Conservation (phyloP, 768 basidiomycete genomes). For the Boletus tomentosulus region DNA sequence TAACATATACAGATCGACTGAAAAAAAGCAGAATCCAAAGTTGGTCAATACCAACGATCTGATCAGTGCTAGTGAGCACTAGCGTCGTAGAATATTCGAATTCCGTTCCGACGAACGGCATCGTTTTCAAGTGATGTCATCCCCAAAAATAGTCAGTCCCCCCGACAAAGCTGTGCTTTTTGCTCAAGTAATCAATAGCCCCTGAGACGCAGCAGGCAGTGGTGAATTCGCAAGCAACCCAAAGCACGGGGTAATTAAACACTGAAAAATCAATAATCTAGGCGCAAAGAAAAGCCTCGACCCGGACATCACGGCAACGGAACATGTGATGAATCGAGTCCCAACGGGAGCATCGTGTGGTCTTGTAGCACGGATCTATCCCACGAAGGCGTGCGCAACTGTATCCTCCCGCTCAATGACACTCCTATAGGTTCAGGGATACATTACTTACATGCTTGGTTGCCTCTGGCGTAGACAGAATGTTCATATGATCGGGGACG, state of each 20-base stretch:
- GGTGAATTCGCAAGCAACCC: background rate
- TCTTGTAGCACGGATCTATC: conserved; percentile 43
- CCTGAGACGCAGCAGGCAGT: background rate
- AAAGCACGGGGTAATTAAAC: background rate
- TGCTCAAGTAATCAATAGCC: background rate
- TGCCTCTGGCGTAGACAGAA: conserved; percentile 56
- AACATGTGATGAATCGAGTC: conserved; percentile 36
- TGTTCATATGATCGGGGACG: conserved; percentile 74
- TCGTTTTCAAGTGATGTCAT: background rate
- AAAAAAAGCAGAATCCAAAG: background rate
- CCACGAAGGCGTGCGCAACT: conserved; percentile 59
- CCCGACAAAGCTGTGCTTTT: background rate
- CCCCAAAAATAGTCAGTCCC: background rate
- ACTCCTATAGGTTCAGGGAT: background rate
- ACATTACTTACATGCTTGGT: conserved; percentile 47
- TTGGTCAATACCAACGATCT: background rate
- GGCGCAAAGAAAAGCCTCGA: background rate
- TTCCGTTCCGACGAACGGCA: background rate
- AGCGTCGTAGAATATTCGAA: background rate
- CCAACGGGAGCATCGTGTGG: conserved; percentile 53
- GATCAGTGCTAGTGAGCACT: no score
- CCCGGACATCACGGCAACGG: conserved; percentile 9
- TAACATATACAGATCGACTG: background rate
- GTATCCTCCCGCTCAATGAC: conserved; percentile 6
- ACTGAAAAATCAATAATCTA: background rate